Base-by-base conservation (phyloP, 2,329 filamentous ascomycete species). In the Hymenoscyphus scutula region DNA sequence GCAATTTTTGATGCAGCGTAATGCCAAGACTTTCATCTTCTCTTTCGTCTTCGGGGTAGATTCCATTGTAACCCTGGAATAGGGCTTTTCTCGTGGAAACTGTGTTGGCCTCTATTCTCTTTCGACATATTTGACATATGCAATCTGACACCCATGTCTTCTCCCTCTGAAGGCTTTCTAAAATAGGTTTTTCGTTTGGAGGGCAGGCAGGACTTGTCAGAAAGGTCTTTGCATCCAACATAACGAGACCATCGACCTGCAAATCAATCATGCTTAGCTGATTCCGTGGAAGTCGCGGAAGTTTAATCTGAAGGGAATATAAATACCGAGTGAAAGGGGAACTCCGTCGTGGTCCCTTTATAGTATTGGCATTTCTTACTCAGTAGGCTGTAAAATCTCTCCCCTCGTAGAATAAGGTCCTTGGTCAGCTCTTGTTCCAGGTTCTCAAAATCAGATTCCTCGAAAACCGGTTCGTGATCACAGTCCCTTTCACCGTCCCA, bases 221-320 rank as follows among this genome's bases (percentile, higher is more conserved):
- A 27, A 53, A 63, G 27, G 34, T 60, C 19, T 57, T 56, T 53
- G 60, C 37, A 32, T 63, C 61, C 10, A 57, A 51, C 57, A 63
- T 60, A 13, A 63, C 53, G 29, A 63, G 53, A 11, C 61, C 53
- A 23, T 63, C 45, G 5, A 63, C 32, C 61, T 60, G 17, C 10
- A 15, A 48, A 23, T 30, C 15, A 17, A 53, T 53, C 29, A 0
- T 27, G 25, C 45, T 56, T 30, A 62, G 34, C 38, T 5, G 23
- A 27, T 17, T 19, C 59, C 25, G 1, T 13, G 19, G 8, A 25
- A 1, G 7, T 19, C 45, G 25, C 19, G 15, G 5, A 6, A 25
- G 23, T 17, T 5, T 27, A 19, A 6, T 10, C 4, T 19, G 3
- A 11, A 7, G 6, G n/a, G 10, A 5, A 15, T 2, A 37, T 11